These are phyloP conservation scores for Calonectria honghensis DNA, from an alignment of 2,329 filamentous ascomycete species.

Conservation along the genomic window DNA sequence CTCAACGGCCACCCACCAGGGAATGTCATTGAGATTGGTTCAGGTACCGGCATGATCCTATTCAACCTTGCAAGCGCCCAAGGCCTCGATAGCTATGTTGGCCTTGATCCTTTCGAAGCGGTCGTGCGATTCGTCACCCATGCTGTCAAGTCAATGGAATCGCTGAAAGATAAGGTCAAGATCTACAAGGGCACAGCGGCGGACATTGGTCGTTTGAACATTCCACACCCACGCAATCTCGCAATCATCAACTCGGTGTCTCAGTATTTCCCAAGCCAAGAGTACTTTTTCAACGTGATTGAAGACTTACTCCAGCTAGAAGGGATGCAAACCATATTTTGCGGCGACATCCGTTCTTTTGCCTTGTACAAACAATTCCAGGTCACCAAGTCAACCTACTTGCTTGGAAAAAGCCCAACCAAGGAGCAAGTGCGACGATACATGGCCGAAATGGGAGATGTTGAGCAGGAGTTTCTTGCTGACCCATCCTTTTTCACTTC, in stretches of 20 bases:
- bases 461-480: slow-evolving; percentile 49
- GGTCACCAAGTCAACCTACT: slow-evolving; percentile 33
- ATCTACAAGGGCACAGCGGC: slow-evolving; percentile 50
- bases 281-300: slow-evolving; percentile 49
- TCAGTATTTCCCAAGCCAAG: slow-evolving; percentile 55
- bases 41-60: slow-evolving; percentile 58
- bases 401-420: slow-evolving; percentile 8
- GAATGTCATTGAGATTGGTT: slow-evolving; percentile 56
- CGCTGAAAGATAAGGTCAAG: slow-evolving; percentile 32
- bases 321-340: slow-evolving; percentile 42
- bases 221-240: slow-evolving; percentile 30
- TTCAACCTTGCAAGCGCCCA: slow-evolving; percentile 51
- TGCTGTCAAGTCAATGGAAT: slow-evolving; percentile 38
- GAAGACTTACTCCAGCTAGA: slow-evolving; percentile 37
- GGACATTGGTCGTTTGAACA: slow-evolving; percentile 36
- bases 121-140: slow-evolving; percentile 50
- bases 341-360: slow-evolving; percentile 51
- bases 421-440: slow-evolving; percentile 34
- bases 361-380: slow-evolving; percentile 46
- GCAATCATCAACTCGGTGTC: slow-evolving; percentile 56
- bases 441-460: slow-evolving; percentile 40
- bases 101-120: slow-evolving; percentile 53
- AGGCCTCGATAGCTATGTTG: slow-evolving; percentile 51
- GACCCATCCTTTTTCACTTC: slow-evolving; percentile 54
- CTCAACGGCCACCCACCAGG: slow-evolving; percentile 36